Evolutionary conservation across 805 yeast species (phyloP), one percentile per base, ranked within the genome.

Genomic region (Komagataella ulmi): DNA sequence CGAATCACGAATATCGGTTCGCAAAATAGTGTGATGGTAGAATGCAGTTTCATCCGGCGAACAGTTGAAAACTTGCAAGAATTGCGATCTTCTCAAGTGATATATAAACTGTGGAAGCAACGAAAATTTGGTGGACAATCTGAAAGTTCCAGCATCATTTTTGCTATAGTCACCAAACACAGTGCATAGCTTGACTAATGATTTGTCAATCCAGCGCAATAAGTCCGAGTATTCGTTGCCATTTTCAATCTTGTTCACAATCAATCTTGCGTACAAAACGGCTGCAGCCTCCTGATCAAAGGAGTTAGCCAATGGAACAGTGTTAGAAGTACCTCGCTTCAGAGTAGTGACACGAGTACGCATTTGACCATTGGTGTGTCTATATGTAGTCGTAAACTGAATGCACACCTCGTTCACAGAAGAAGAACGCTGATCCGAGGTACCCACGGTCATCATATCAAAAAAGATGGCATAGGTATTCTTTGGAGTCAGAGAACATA

Each of bases 231-330:
- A 67, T 57, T 68, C 72, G 53, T 70, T 71, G 46, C 93, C 93
- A 60, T 88, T 96, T 61, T 89, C 96, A 23, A 85, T 77, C 65
- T 89, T 89, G 74, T 78, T 84, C 47, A 91, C 89, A 8, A 97
- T 93, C 51, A 91, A 77, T 64, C 98, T 77, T 1, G 97, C 85
- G 83, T 91, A 84, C 54, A 90, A 71, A 1, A 90, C 97, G 14
- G 97, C 95, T 3, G 99, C 97, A 10, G 97, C 96, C 68, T 93
- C 98, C 73, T 93, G 98, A 69, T 93, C 99, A 66, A 93, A 93
- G n/a, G 93, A 61, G 53, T 68, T 68, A 17, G 80, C 69, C 54
- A 79, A 67, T 49, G 75, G 79, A 46, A 77, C 78, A 23, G 74
- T 67, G 49, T 61, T 63, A 12, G 81, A 76, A 53, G 79, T 74